These are phyloP conservation scores for Sclerotiophoma versabilis DNA, from an alignment of 2,329 filamentous ascomycete species.

Conservation along the genomic window DNA sequence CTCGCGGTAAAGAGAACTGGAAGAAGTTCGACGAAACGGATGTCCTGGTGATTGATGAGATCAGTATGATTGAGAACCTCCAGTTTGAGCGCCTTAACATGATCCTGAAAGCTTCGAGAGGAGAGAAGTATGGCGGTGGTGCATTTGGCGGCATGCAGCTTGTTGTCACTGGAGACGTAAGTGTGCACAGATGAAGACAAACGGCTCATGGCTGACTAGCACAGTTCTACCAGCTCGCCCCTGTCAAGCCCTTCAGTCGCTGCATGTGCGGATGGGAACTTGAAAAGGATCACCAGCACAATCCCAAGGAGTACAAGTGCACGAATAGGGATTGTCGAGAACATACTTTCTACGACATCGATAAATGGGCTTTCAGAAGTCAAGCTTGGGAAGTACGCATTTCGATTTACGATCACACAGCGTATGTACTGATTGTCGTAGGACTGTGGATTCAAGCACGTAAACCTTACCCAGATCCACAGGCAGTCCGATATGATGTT, in stretches of 20 bases:
- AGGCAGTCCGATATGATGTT: slow-evolving; percentile 64
- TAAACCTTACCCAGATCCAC: slow-evolving; percentile 63
- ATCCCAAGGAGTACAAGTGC: slow-evolving; percentile 21
- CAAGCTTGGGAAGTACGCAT: slow-evolving; percentile 56
- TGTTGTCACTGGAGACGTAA: slow-evolving; percentile 62
- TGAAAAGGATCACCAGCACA: slow-evolving; percentile 15
- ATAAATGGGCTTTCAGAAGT: slow-evolving; percentile 69
- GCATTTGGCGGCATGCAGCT: slow-evolving; percentile 61
- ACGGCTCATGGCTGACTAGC: not conserved
- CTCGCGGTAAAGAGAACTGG: slow-evolving; percentile 39
- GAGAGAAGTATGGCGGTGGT: slow-evolving; percentile 10
- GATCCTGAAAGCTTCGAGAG: slow-evolving; percentile 54
- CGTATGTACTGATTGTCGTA: slow-evolving; percentile 16
- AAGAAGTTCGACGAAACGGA: slow-evolving; percentile 54
- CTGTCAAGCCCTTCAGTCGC: slow-evolving; percentile 63
- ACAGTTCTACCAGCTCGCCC: slow-evolving; percentile 56
- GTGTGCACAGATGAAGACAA: not conserved
- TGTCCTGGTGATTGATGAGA: slow-evolving; percentile 70
- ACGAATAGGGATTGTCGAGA: slow-evolving; percentile 38
- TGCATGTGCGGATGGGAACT: slow-evolving; percentile 60
- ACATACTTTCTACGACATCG: slow-evolving; percentile 52
- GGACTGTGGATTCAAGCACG: slow-evolving; percentile 60
- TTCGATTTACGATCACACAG: not conserved
- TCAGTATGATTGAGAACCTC: slow-evolving; percentile 68
- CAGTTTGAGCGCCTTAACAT: slow-evolving; percentile 60